Conservation (phyloP, 1,139 yeast species). For the Candida pseudoviswanathii region DNA sequence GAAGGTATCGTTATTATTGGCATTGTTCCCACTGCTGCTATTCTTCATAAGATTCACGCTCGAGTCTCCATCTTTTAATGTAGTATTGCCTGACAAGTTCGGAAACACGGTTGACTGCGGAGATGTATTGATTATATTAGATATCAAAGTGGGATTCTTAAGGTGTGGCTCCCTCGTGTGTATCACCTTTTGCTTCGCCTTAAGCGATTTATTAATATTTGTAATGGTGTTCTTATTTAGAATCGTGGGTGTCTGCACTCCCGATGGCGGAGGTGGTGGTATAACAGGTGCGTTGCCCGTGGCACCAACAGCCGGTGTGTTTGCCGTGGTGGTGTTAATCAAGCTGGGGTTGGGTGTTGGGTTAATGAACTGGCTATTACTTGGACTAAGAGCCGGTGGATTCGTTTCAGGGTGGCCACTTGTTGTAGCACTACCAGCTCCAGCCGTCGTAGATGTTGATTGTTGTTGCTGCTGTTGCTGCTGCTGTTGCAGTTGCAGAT, state of each 20-base stretch:
- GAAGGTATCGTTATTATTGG: conserved; percentile 1
- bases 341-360: conserved; percentile 2
- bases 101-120: conserved; percentile 34
- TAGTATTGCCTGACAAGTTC: conserved; percentile 13
- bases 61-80: conserved; percentile 6
- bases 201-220: conserved; percentile 41
- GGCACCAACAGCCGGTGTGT: background rate
- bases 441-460: background rate
- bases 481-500: background rate
- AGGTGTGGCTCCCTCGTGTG: conserved; percentile 41
- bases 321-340: background rate
- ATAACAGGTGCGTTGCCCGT: background rate
- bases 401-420: background rate
- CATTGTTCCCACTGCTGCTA: conserved; percentile 2
- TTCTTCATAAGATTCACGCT: conserved; percentile 8
- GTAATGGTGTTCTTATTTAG: conserved; percentile 36
- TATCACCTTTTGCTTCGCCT: conserved; percentile 45
- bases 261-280: conserved; percentile 4
- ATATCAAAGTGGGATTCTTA: conserved; percentile 34
- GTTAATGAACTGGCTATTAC: background rate
- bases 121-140: conserved; percentile 39
- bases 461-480: background rate
- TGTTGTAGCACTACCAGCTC: background rate
- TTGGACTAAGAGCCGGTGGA: background rate
- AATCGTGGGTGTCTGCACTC: conserved; percentile 14